Evolutionary conservation across 2,329 filamentous ascomycete species (phyloP), one percentile per base, ranked within the genome.

Genomic region (Fusarium beomiforme): DNA sequence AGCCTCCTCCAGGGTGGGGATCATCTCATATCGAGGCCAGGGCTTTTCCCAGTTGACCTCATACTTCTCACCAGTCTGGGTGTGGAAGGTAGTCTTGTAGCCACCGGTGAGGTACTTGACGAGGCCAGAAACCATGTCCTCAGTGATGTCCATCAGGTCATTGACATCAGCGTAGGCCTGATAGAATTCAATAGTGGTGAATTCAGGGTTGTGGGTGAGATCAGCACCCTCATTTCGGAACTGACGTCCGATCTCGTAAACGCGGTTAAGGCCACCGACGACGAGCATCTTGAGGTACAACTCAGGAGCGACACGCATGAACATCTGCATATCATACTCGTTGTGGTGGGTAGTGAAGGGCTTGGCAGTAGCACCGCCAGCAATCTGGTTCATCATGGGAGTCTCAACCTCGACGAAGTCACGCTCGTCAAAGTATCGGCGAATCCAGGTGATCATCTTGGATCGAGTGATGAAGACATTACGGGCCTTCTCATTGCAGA

Each of bases 151-250:
- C 77, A 82, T 82, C 65, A 98, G 86, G 79, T 98, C 96, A 81
- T 97, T 93, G 75, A 97, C 90, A 82, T 97, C 94, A 60, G 92
- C 92, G 74, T 94, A 98, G 6, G 96, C 95, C 89, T 93, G 91
- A 84, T 99, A 99, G 84, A 98, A 98, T 82, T 99, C 96, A 81
- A 94, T 93, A 29, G 94, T 97, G 44, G 96, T 99, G 85, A 99
- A 99, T 81, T 99, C 96, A 59, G 81, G 96, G 86, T 98, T 99
- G 87, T 99, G 96, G 11, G 96, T 99, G 50, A 83, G 77, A 75
- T 84, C 82, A 65, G 82, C 80, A 74, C 92, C 91, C 82, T 97
- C 95, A 79, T 99, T 99, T 77, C 96, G 87, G 89, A 99, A 99
- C 80, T 97, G 94, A 73, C 94, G 92, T 72, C 96, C 96, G 70